Evolutionary conservation across 164 flowering plant genomes (phyloP).

Genomic region (Vitis riparia): DNA sequence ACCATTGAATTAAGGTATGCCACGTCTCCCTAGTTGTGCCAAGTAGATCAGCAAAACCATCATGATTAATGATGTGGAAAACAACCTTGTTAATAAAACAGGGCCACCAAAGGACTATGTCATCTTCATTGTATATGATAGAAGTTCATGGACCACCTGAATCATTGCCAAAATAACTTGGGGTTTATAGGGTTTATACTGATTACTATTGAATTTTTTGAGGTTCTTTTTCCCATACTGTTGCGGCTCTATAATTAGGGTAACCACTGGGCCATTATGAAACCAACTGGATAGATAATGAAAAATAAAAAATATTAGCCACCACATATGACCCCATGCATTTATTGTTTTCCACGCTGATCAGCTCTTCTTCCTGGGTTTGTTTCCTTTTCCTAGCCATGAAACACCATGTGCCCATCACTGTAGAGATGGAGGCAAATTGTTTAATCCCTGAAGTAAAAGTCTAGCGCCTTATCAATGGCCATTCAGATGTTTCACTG

Average conservation of each 20-base stretch:
- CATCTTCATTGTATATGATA: background rate
- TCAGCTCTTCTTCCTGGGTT: background rate
- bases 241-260: no score
- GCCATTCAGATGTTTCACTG: no score
- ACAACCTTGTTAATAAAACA: background rate
- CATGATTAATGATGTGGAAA: background rate
- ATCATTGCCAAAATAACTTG: background rate
- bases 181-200: background rate
- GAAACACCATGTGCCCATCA: background rate
- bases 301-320: background rate
- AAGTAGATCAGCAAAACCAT: background rate
- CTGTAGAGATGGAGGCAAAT: background rate
- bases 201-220: no score
- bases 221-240: no score
- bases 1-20: no score
- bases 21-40: background rate
- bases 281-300: background rate
- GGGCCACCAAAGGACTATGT: background rate
- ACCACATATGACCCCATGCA: background rate
- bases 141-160: background rate
- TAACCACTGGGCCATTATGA: no score
- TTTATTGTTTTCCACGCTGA: background rate
- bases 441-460: background rate
- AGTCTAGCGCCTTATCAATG: no score
- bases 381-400: background rate